Conservation (phyloP, 768 basidiomycete genomes). For the Phylloporus sp. region DNA sequence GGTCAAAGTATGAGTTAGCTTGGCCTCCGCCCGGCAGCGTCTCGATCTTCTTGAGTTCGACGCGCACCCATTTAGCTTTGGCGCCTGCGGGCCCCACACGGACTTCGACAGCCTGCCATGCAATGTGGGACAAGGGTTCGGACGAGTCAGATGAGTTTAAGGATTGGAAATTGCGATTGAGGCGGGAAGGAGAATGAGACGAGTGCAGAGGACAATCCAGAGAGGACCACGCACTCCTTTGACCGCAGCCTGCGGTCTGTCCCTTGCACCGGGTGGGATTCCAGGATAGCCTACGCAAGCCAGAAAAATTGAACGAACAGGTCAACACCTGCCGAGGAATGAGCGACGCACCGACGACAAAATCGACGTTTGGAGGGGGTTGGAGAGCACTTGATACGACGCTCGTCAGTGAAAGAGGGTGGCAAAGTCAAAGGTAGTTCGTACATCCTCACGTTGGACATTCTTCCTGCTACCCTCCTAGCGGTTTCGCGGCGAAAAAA, state of each 20-base stretch:
- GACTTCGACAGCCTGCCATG: conserved; percentile 75
- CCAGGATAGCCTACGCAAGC: conserved; percentile 74
- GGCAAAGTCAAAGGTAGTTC: conserved; percentile 12
- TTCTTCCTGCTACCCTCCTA: conserved; percentile 13
- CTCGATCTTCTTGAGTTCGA: conserved; percentile 90
- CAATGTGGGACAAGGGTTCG: neutral
- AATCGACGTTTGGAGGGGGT: conserved; percentile 86
- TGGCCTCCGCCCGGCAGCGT: conserved; percentile 66
- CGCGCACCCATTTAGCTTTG: conserved; percentile 88
- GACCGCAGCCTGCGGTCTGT: conserved; percentile 77
- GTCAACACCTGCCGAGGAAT: too few species aligned
- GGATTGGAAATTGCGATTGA: conserved; percentile 1
- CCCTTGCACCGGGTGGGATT: conserved; percentile 71
- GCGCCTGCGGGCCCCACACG: conserved; percentile 67
- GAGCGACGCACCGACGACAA: conserved; percentile 62
- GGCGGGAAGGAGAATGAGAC: neutral
- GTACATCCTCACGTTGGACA: conserved; percentile 46
- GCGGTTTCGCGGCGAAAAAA: neutral
- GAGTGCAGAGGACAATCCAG: neutral
- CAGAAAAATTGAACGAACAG: neutral
- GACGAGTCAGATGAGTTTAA: neutral
- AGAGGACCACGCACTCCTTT: conserved; percentile 62
- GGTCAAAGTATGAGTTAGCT: conserved; percentile 70
- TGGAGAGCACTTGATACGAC: conserved; percentile 57
- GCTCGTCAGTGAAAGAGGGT: conserved; percentile 4